Base-by-base conservation (phyloP, 1,284 basidiomycete genomes). In the Tausonia pullulans region DNA sequence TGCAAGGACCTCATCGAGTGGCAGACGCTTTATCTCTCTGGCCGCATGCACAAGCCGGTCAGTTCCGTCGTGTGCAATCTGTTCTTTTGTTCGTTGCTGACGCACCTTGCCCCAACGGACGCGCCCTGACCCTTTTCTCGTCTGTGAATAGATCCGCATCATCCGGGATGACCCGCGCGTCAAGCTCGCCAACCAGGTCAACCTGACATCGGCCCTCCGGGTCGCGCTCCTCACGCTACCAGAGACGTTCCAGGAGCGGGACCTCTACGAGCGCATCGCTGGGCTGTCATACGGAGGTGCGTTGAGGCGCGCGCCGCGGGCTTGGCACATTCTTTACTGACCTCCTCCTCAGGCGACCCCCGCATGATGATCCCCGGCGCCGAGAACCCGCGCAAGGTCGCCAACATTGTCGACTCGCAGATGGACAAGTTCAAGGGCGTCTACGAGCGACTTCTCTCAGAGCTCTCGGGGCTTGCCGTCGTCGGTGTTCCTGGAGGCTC, bases 311-410 rank as follows among this genome's bases (percentile, higher is more conserved):
- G 13, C 8, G 10, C 7, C 55, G 40, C 8, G 9, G 13, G 5
- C 46, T 43, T 27, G 5, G 43, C 14, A 14, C 16, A 40, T 40
- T 44, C 41, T 41, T 58, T 58, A 40, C 40, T 14, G 13, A 39
- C 45, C 43, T 16, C 11, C 14, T 40, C 8, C 16, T 46, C 61
- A 68, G 90, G 90, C 39, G 96, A 99, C 74, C 91, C 92, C 58
- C 83, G 95, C 48, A 99, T 99, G 95, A 71, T 84, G 49, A 77
- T 83, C 9, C 83, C 95, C 2, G 92, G 92, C 4, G 92, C 87
- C 0, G 95, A 99, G 81, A 98, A 98, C 76, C 86, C 91, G 40
- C 81, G 84, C 68, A 99, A 99, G 78, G 87, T 98, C n/a, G 79
- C 80, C 61, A 98, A 98, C 76, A 96, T 98, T 70, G 93, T 97